Base-by-base conservation (phyloP, 495 filamentous ascomycete genomes). In the Neurospora sp. region DNA sequence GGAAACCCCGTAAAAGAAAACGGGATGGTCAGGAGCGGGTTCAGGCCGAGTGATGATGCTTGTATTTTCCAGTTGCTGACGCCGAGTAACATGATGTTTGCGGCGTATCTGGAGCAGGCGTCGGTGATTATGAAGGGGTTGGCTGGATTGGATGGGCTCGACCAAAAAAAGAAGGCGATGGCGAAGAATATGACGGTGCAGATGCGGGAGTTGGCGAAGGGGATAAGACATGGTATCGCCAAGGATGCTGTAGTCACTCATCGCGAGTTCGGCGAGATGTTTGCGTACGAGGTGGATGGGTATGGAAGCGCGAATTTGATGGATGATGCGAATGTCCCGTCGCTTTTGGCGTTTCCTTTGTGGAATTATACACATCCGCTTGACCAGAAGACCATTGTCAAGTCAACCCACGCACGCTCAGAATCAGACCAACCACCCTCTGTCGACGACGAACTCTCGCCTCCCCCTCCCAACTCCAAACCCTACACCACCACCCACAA, bases 81-180 rank as follows among this genome's bases (percentile, higher is more conserved):
- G 40, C 89, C 89, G 0, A 83, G 84, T 70, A 91, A 91, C 77
- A 89, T 90, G 88, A 90, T 91, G 89, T 88, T 89, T 70, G 84
- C 88, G 12, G 77, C 82, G 10, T 89, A 88, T 72, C 84, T 91
- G 42, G 82, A 85, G 68, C 81, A 83, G 12, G 84, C 85, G 4
- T 82, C 85, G 0, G 73, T 77, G 11, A 89, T 91, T 76, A 88
- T 88, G 86, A 78, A 80, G 8, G 78, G 80, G 10, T 79, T 91
- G 14, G 81, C 80, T 20, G 18, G 61, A 1, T 69, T 74, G 1
- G 18, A 46, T 8, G 79, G 81, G 39, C 80, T 82, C 22, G 20
- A 76, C 22, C 3, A 0, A 1, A 14, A 1, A 7, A 61, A 35
- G 14, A 61, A 7, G 27, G 27, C 6, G 53, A 72, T 72, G 65